Evolutionary conservation across 106 monocot genomes (phyloP), one percentile per base, ranked within the genome.

Genomic region (Amphibolis antarctica): DNA sequence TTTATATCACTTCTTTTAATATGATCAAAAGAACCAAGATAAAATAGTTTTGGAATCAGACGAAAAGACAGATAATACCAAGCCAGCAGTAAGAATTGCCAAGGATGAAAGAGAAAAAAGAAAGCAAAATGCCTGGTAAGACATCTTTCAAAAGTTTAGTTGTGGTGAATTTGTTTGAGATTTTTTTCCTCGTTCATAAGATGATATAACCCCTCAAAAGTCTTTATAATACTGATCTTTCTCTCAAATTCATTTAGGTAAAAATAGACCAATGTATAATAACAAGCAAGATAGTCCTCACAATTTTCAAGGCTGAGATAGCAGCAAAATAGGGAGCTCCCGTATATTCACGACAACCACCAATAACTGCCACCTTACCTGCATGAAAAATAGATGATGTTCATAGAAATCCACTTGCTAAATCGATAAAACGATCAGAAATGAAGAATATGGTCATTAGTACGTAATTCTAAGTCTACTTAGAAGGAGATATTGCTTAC

Each of bases 271-370:
- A 13, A 31, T 1, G 30, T 30, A 13, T n/a, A 6, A 44, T 46
- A 21, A 24, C 11, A 25, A 60, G 46, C 1, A 27, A 51, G 57
- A 20, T 48, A 19, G 24, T 19, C 19, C 83, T 79, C 25, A 96
- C 94, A 74, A 96, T 79, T 83, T 89, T 96, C 56, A 96, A 72
- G 49, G 89, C 89, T 28, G 94, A 89, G 65, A 96, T 86, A 59
- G 89, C 89, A 78, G 94, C 76, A 71, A 96, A 89, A 82, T 84
- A 96, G 29, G 94, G 94, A 67, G 94, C 94, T 45, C 94, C 94
- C 5, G 94, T 96, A 63, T 96, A 96, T 64, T 96, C 94, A 62
- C 94, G 89, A 46, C 94, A 96, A 42, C 94, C 94, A 82, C 94
- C 94, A 74, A 96, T 89, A 54, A 96, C 84, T 26, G 94, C 94